Percentiles rank a stretch among this genome's conserved stretches.
Conservation (phyloP, 2,329 filamentous ascomycete genomes). For the Huntiella abstrusa region DNA sequence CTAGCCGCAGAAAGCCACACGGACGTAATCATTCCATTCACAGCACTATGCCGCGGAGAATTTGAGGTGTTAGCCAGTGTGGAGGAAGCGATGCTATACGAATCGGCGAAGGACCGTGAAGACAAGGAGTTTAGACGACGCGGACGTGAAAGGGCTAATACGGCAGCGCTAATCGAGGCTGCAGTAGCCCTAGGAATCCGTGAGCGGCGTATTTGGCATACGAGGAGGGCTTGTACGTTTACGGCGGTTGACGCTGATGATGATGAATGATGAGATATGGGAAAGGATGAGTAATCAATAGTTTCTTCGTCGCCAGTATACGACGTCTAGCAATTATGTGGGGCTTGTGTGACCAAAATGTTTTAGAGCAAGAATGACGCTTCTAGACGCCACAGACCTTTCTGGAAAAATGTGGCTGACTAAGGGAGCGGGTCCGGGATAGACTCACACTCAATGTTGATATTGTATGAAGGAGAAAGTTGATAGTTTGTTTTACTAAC, state of each 20-base stretch:
- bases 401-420: no score
- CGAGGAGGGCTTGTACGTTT: conserved; percentile 36
- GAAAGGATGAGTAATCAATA: no score
- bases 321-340: no score
- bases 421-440: no score
- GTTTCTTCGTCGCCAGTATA: no score
- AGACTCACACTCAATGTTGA: no score
- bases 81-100: conserved; percentile 52
- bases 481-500: neutral
- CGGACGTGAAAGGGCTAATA: conserved; percentile 29
- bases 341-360: no score
- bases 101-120: conserved; percentile 16
- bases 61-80: conserved; percentile 68
- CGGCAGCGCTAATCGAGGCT: conserved; percentile 35
- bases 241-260: conserved; percentile 27
- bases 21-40: conserved; percentile 48
- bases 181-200: conserved; percentile 33
- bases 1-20: conserved; percentile 39
- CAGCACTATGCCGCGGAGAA: conserved; percentile 57
- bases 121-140: conserved; percentile 15
- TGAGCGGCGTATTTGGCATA: conserved; percentile 47
- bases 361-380: no score
- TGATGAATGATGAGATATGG: neutral
- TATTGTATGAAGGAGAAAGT: neutral
- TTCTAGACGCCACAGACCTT: no score